Base-by-base conservation (phyloP, 345 rosid genomes). In the Turritis glabra region DNA sequence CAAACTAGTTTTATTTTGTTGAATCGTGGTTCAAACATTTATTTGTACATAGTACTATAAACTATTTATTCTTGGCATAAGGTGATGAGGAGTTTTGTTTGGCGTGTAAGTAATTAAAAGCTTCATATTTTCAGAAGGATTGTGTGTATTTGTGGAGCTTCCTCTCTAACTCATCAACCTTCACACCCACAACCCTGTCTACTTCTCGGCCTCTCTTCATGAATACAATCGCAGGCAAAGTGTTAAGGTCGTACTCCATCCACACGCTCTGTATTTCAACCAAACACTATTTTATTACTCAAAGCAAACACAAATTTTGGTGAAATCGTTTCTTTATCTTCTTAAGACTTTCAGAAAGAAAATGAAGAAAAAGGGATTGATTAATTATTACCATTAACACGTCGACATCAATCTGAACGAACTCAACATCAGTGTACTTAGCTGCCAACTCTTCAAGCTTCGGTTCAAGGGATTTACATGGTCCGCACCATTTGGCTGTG, bases 401-500 rank as follows among this genome's bases (percentile, higher is more conserved):
- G 64, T 94, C 98, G 4, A 88, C 87, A 62, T 89, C 96, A 44
- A 91, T 80, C 87, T 82, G 87, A 84, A 94, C 73, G 64, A 94
- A 88, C 76, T 83, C 83, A 26, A 86, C 88, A 40, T 88, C 84
- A 0, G 81, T 47, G 79, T 81, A 87, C 38, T 56, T 82, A 10
- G 87, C 85, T 5, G 95, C 91, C 15, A 83, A 77, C 35, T 84
- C 90, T 47, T 82, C 80, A 27, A 87, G 63, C 12, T 55, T 50
- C 0, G 91, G 93, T 9, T 89, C 95, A 69, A 89, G 77, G 48
- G 51, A 19, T 66, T 82, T 85, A 74, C 97, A 89, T 2, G 95
- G 93, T 47, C 92, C 91, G 7, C 97, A 91, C 96, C 97, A 89
- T 9, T 81, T 80, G 4, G 96, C 92, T 13, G 96, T 79, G 83